phyloP scores from a whole-genome alignment of 805 yeast genomes.

The Suhomyces emberorum region DNA sequence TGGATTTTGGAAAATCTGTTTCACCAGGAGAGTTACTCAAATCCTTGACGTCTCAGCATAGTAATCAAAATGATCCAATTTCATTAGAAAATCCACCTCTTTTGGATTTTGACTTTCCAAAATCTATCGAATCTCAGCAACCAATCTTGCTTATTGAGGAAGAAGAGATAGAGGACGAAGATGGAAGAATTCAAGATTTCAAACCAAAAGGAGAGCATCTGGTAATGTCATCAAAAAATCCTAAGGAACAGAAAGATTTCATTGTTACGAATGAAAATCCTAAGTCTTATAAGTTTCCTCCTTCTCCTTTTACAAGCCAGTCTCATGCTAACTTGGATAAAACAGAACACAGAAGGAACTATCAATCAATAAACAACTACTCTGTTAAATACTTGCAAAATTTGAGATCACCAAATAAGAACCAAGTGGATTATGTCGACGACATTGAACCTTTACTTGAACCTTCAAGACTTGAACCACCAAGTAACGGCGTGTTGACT shows the following conservation, averaged over 20 bases:
- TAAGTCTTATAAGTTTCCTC: conserved; percentile 56
- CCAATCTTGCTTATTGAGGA: conserved; percentile 27
- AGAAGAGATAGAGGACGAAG: conserved; percentile 19
- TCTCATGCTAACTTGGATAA: conserved; percentile 2
- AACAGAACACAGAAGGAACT: conserved; percentile 2
- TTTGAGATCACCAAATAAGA: conserved; percentile 12
- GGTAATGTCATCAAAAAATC: conserved; percentile 11
- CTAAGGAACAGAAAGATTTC: conserved; percentile 33
- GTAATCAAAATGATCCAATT: not conserved
- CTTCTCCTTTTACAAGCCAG: conserved; percentile 25
- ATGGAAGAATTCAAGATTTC: conserved; percentile 1
- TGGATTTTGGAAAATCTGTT: conserved; percentile 27
- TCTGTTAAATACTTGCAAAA: conserved; percentile 44
- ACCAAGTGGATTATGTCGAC: conserved; percentile 24
- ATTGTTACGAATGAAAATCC: conserved; percentile 47
- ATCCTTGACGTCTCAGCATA: conserved; percentile 11
- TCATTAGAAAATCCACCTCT: conserved; percentile 4
- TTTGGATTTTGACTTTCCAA: conserved; percentile 4
- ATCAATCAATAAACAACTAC: conserved; percentile 23
- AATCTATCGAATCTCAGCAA: conserved; percentile 16
- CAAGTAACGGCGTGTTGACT: not conserved
- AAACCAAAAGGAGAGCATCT: not conserved
- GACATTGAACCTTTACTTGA: conserved; percentile 33
- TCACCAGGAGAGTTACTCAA: conserved; percentile 34
- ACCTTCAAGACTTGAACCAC: conserved; percentile 3